A percentile compares a stretch with the other conserved stretches of the same genome.
Conservation (phyloP, 2,329 filamentous ascomycete genomes). For the Aspergillus spinulosporus region DNA sequence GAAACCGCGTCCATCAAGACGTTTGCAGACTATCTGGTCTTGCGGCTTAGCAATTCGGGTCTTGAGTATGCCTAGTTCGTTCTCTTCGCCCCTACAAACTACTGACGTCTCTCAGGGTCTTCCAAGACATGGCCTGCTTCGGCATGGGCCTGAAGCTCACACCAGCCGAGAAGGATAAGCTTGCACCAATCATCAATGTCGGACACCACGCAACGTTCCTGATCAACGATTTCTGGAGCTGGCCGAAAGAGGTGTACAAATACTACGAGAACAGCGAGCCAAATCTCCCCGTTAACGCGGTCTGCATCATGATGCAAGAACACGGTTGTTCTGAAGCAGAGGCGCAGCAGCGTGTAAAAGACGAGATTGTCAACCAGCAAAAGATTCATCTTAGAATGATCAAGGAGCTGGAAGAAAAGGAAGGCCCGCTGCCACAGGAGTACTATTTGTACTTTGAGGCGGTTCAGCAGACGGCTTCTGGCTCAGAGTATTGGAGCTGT, state of each 20-base stretch:
- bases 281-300: background rate
- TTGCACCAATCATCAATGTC: background rate
- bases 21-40: background rate
- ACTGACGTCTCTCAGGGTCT: background rate
- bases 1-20: background rate
- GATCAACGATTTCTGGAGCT: background rate
- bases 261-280: background rate
- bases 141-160: background rate
- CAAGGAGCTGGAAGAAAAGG: background rate
- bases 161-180: background rate
- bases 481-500: background rate
- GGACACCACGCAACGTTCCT: background rate
- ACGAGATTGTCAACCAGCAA: background rate
- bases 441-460: background rate
- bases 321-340: background rate
- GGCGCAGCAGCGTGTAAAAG: background rate
- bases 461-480: background rate
- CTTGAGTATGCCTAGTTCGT: background rate
- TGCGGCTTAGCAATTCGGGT: background rate
- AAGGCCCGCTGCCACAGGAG: background rate
- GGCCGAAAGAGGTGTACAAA: background rate
- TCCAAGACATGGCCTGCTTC: background rate
- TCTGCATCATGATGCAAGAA: background rate
- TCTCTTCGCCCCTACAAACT: background rate
- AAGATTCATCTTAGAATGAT: background rate